Percentiles rank a stretch among this genome's conserved stretches.
Evolutionary conservation across 1,139 yeast species (phyloP).

Genomic region (Candida sanyaensis): DNA sequence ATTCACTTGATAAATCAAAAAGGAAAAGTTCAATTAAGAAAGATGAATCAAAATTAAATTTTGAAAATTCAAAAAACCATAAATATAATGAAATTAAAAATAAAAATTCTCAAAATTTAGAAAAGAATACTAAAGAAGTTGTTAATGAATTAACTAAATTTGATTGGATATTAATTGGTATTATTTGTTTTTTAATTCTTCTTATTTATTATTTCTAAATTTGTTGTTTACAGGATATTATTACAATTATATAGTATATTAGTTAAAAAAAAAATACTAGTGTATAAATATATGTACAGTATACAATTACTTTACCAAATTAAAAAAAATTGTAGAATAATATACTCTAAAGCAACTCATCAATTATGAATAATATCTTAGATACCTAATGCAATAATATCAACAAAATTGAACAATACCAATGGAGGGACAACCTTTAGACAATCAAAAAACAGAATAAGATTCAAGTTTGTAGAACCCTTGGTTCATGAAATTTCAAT

Average conservation of each 20-base stretch:
- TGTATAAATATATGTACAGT: not conserved
- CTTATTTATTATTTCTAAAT: not conserved
- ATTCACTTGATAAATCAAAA: not conserved
- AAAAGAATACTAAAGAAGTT: not conserved
- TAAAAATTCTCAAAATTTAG: not conserved
- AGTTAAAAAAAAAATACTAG: not conserved
- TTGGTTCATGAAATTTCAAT: not conserved
- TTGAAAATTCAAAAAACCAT: not conserved
- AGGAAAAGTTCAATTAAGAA: not conserved
- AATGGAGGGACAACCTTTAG: too few relatives aligned
- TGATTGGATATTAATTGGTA: conserved; percentile 6
- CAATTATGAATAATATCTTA: too few relatives aligned
- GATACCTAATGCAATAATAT: too few relatives aligned
- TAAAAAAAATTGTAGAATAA: too few relatives aligned
- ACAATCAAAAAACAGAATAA: too few relatives aligned
- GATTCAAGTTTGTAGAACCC: not conserved
- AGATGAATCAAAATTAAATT: not conserved
- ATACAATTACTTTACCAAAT: not conserved
- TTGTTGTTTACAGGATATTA: not conserved
- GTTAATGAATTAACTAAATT: conserved; percentile 2
- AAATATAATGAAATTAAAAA: not conserved
- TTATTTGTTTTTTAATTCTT: conserved; percentile 1
- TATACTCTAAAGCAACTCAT: too few relatives aligned
- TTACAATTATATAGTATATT: not conserved
- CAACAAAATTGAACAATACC: too few relatives aligned